phyloP scores from a whole-genome alignment of 108 stramenopile species.

The Pseudonitzschia multiseries region DNA sequence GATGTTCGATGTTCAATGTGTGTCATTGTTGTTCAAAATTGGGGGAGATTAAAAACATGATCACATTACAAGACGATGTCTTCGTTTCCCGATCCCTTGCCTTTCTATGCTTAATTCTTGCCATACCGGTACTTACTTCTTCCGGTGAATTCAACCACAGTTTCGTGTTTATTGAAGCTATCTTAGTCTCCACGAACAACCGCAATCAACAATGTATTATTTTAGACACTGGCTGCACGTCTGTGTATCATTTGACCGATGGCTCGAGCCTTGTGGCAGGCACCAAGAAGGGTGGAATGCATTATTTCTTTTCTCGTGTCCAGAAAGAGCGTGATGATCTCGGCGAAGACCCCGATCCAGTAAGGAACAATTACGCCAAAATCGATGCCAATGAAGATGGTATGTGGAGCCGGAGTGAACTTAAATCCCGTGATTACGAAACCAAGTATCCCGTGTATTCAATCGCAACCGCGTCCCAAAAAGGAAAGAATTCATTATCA shows the following conservation, averaged over 20 bases:
- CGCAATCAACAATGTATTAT: not conserved
- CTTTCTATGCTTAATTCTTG: too few species aligned
- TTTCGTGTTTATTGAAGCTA: not conserved
- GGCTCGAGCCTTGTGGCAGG: not conserved
- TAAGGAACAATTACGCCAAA: not conserved
- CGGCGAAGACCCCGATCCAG: not conserved
- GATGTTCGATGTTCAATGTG: too few species aligned
- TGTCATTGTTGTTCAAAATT: too few species aligned
- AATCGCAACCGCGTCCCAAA: not conserved
- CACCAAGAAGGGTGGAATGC: constrained; percentile 6
- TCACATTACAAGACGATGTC: too few species aligned
- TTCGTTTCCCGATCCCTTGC: too few species aligned
- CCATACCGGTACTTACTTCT: not conserved
- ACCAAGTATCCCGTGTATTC: constrained; percentile 15
- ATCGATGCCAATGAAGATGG: not conserved
- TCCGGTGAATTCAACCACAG: not conserved
- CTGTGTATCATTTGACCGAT: not conserved
- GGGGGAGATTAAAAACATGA: too few species aligned
- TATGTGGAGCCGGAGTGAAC: not conserved
- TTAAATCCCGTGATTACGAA: not conserved
- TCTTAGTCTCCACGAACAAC: not conserved
- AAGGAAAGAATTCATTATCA: not conserved
- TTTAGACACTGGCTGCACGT: not conserved
- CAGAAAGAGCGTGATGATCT: not conserved
- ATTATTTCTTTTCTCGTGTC: not conserved